A percentile compares a stretch with the other conserved stretches of the same genome.
Conservation (phyloP, 108 stramenopile species). For the Skeletonema tropicum region DNA sequence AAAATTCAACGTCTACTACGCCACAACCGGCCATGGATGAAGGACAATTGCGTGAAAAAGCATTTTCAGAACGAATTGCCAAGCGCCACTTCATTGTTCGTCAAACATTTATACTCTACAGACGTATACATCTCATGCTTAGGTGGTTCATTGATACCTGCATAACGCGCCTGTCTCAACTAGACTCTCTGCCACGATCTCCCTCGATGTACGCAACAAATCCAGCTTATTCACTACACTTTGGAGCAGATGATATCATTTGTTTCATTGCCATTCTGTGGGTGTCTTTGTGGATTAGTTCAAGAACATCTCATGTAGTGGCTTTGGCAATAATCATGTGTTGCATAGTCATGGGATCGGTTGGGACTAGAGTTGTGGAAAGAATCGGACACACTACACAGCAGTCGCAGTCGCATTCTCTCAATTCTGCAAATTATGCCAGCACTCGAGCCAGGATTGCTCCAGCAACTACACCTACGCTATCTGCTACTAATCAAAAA, state of each 20-base stretch:
- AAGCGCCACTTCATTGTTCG: neutral
- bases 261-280: conserved; percentile 22
- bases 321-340: conserved; percentile 3
- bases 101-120: neutral
- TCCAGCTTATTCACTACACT: conserved; percentile 28
- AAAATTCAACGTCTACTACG: neutral
- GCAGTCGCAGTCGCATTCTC: neutral
- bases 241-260: conserved; percentile 31
- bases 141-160: conserved; percentile 2
- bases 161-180: conserved; percentile 7
- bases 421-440: neutral
- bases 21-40: neutral
- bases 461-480: neutral
- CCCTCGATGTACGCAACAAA: conserved; percentile 24
- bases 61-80: neutral
- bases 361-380: conserved; percentile 5
- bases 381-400: neutral
- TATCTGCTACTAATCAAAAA: neutral
- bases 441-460: neutral
- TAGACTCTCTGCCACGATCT: conserved; percentile 4
- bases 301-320: conserved; percentile 2
- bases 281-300: conserved; percentile 14
- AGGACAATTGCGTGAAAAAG: neutral
- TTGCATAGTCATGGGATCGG: conserved; percentile 5
- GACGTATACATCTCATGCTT: neutral